Percentiles rank a stretch among this genome's conserved stretches.
phyloP scores from a whole-genome alignment of 23 red algal species.

The Gracilaria caudata region DNA sequence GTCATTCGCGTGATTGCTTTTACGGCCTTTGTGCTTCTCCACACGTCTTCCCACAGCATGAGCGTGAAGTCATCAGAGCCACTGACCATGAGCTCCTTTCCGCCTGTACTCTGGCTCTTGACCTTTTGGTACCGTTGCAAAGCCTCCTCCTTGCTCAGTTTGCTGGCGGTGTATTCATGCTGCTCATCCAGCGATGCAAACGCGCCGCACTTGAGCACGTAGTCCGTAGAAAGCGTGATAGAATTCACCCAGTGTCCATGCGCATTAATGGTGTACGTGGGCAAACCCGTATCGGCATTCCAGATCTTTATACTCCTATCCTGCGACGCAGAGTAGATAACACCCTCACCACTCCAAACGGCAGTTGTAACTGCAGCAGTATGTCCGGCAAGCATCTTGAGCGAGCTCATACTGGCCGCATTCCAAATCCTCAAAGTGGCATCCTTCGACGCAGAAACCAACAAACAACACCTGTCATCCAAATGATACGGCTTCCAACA shows the following conservation, averaged over 20 bases:
- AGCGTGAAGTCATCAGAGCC: slow-evolving; percentile 98
- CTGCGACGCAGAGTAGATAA: slow-evolving; percentile 91
- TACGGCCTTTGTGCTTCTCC: not conserved
- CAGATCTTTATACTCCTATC: slow-evolving; percentile 88
- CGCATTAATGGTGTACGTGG: slow-evolving; percentile 53
- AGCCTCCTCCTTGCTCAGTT: slow-evolving; percentile 45
- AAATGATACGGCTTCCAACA: slow-evolving; percentile 89
- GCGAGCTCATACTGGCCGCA: slow-evolving; percentile 30
- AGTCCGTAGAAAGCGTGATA: slow-evolving; percentile 83
- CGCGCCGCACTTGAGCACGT: slow-evolving; percentile 82
- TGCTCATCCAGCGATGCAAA: slow-evolving; percentile 69
- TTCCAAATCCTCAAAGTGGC: slow-evolving; percentile 91
- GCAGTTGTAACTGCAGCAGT: slow-evolving; percentile 84
- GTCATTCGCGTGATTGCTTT: slow-evolving; percentile 63
- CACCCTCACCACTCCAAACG: slow-evolving; percentile 82
- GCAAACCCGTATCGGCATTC: slow-evolving; percentile 53
- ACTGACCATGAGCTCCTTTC: slow-evolving; percentile 80
- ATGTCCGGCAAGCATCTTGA: slow-evolving; percentile 70
- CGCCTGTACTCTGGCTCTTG: slow-evolving; percentile 19
- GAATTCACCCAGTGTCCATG: slow-evolving; percentile 99
- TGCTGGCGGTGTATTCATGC: slow-evolving; percentile 12
- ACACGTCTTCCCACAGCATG: slow-evolving; percentile 72
- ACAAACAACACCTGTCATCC: not conserved
- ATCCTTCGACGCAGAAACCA: slow-evolving; percentile 77
- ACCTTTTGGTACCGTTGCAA: slow-evolving; percentile 61